A percentile compares a stretch with the other conserved stretches of the same genome.
These are phyloP conservation scores for Coemansia pectinata DNA, from an alignment of 192 early-diverging fungal genomes.

Conservation along the genomic window DNA sequence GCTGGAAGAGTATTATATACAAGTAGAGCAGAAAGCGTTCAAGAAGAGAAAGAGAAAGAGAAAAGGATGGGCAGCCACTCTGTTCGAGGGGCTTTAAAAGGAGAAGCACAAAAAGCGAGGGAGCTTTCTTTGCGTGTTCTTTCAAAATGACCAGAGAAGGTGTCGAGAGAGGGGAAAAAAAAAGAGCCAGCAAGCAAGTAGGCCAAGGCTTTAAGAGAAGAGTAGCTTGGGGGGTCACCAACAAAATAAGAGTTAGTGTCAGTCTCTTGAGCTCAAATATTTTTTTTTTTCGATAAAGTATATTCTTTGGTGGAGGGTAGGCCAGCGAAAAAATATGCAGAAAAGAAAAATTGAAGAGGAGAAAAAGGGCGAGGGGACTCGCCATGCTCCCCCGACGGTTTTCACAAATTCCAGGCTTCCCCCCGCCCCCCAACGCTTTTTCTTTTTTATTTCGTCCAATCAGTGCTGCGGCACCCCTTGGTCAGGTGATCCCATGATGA, in stretches of 20 bases:
- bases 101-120: not conserved
- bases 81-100: not conserved
- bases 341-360: not conserved
- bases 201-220: not conserved
- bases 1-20: not conserved
- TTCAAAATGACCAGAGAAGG: not conserved
- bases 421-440: not conserved
- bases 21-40: not conserved
- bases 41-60: not conserved
- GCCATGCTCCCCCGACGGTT: not conserved
- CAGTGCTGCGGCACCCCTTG: not conserved
- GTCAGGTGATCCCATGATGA: not conserved
- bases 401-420: not conserved
- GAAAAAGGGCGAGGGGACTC: not conserved
- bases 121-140: not conserved
- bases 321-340: slow-evolving; percentile 8
- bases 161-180: slow-evolving; percentile 2
- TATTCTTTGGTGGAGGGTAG: not conserved
- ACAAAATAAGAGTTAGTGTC: not conserved
- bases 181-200: not conserved
- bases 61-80: not conserved
- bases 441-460: not conserved
- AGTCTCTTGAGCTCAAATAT: not conserved
- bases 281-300: not conserved
- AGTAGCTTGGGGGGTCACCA: not conserved